A percentile compares a stretch with the other conserved stretches of the same genome.
Conservation (phyloP, 495 filamentous ascomycete genomes). For the Chaetomium tenue region DNA sequence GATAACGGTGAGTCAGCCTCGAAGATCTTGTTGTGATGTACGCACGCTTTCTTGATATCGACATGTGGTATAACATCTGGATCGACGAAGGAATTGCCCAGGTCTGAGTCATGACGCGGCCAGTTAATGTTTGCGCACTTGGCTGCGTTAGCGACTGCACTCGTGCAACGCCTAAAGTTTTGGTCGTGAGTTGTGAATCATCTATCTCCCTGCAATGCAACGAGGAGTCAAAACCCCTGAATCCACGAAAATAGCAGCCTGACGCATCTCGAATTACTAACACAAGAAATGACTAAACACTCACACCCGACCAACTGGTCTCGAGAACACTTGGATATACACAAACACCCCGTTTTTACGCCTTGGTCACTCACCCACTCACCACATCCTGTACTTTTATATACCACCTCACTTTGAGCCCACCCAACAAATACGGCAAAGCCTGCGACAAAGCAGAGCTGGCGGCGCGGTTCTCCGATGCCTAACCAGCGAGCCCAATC, state of each 20-base stretch:
- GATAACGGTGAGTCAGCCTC: too few relatives aligned
- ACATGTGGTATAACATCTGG: too few relatives aligned
- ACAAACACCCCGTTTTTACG: not conserved
- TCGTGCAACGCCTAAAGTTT: too few relatives aligned
- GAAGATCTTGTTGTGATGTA: too few relatives aligned
- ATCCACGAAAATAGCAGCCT: not conserved
- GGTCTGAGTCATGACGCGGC: too few relatives aligned
- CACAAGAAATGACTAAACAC: not conserved
- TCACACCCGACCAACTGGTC: not conserved
- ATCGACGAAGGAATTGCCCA: too few relatives aligned
- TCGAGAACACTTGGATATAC: not conserved
- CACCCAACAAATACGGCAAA: not conserved
- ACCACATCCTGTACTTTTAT: not conserved
- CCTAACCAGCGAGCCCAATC: conserved; percentile 29
- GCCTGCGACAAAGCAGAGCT: not conserved
- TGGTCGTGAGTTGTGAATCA: too few relatives aligned
- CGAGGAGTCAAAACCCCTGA: not conserved
- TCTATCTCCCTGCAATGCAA: not conserved
- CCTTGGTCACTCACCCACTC: not conserved
- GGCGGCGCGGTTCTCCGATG: not conserved
- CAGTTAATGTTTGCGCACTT: too few relatives aligned
- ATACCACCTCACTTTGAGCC: not conserved
- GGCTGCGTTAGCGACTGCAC: too few relatives aligned
- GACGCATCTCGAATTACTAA: not conserved
- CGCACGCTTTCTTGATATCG: too few relatives aligned